Conservation (phyloP, 768 basidiomycete genomes). For the Hygrocybe punicea region DNA sequence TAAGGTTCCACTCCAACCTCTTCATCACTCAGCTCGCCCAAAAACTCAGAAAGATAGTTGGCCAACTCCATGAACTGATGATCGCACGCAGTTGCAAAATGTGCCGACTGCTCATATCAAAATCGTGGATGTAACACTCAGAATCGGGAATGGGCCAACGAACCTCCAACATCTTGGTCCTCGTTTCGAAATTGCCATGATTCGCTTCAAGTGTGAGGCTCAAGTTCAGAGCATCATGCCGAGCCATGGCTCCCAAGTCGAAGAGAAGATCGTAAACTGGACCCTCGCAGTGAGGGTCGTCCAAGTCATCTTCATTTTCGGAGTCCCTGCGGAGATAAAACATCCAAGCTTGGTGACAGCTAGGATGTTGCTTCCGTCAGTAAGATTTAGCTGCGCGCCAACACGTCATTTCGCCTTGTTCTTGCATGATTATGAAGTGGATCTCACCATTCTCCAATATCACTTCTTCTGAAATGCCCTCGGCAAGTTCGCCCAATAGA, state of each 20-base stretch:
- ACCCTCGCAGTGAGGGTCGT: not conserved
- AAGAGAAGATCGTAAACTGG: conserved; percentile 1
- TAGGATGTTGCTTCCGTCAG: not conserved
- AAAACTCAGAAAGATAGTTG: conserved; percentile 8
- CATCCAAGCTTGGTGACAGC: conserved; percentile 14
- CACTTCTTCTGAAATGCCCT: not conserved
- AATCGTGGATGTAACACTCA: not conserved
- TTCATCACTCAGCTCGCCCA: not conserved
- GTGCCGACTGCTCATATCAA: conserved; percentile 6
- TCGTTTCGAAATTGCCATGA: not conserved
- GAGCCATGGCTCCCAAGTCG: conserved; percentile 5
- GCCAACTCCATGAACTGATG: conserved; percentile 2
- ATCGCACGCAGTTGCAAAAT: conserved; percentile 8
- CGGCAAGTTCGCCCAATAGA: not conserved
- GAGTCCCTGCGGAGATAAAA: not conserved
- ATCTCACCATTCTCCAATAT: conserved; percentile 13
- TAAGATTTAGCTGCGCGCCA: conserved; percentile 13
- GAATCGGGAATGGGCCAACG: not conserved
- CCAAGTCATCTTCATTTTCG: not conserved
- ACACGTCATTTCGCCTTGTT: not conserved
- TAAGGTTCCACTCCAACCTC: conserved; percentile 17
- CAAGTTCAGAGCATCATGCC: conserved; percentile 6
- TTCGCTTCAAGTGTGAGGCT: not conserved
- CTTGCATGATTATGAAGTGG: not conserved
- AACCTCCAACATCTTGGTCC: conserved; percentile 6